Conservation (phyloP, 345 rosid genomes). For the Salix caprea region DNA sequence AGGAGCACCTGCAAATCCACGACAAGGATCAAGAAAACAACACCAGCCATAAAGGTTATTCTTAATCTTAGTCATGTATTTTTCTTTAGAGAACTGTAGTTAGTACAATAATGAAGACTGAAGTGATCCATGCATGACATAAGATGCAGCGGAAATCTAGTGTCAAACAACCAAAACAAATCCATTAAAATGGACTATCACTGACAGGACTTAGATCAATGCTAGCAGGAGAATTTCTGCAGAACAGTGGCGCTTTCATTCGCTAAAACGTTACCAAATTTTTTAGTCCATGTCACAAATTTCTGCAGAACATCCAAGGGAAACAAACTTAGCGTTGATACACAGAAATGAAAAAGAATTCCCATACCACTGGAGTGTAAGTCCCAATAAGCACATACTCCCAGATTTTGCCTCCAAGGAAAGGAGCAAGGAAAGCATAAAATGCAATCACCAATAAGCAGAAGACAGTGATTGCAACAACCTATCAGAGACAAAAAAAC, state of each 20-base stretch:
- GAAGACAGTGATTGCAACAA: slow-evolving; percentile 94
- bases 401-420: slow-evolving; percentile 87
- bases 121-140: background rate
- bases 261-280: background rate
- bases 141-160: background rate
- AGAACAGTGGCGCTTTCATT: too few species aligned
- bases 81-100: background rate
- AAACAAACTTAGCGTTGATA: background rate
- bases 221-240: too few species aligned
- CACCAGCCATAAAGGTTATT: background rate
- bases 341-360: background rate
- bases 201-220: too few species aligned
- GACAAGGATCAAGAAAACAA: background rate
- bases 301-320: background rate
- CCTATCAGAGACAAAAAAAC: slow-evolving; percentile 41
- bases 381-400: slow-evolving; percentile 62
- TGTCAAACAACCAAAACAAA: background rate
- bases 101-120: background rate
- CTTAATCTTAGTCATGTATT: background rate
- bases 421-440: slow-evolving; percentile 94
- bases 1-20: slow-evolving; percentile 64
- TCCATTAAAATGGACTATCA: background rate
- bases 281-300: background rate
- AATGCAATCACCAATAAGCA: slow-evolving; percentile 86
- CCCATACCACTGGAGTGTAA: slow-evolving; percentile 92